Evolutionary conservation across 257 asterid genomes (phyloP).

Genomic region (Nicotiana attenuata): DNA sequence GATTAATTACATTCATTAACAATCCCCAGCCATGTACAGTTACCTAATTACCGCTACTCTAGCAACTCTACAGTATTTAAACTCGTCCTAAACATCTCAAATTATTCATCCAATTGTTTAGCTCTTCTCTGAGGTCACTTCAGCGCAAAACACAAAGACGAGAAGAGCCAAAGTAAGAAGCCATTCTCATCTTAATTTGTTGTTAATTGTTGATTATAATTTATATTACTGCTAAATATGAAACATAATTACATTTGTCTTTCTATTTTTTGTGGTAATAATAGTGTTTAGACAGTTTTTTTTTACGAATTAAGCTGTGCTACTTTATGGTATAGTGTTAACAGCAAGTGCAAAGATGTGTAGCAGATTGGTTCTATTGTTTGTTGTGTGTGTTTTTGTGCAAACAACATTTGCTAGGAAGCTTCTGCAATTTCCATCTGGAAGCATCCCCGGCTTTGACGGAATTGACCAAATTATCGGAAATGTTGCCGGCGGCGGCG

Average conservation of each 20-base stretch:
- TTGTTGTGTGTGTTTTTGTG: not conserved
- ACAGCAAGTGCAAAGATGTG: not conserved
- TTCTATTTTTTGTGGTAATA: not conserved
- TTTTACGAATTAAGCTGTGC: not conserved
- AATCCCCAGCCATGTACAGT: not conserved
- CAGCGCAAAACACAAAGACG: not conserved
- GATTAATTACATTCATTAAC: not conserved
- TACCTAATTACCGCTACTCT: too few relatives aligned
- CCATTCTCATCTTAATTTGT: not conserved
- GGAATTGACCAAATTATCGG: not conserved
- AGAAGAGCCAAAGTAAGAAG: not conserved
- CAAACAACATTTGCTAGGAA: slow-evolving; percentile 7
- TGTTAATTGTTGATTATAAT: not conserved
- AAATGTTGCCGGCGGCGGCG: not conserved
- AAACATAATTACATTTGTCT: not conserved
- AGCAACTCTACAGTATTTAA: too few relatives aligned
- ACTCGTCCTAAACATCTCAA: not conserved
- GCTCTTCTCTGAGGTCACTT: not conserved
- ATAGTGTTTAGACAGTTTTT: not conserved
- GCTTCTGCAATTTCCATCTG: not conserved
- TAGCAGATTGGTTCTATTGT: not conserved
- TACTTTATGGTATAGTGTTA: not conserved
- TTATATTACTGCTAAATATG: not conserved
- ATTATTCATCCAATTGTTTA: not conserved
- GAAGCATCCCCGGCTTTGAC: not conserved